Base-by-base conservation (phyloP, 129 eudicot genomes). In the Arctium lappa region DNA sequence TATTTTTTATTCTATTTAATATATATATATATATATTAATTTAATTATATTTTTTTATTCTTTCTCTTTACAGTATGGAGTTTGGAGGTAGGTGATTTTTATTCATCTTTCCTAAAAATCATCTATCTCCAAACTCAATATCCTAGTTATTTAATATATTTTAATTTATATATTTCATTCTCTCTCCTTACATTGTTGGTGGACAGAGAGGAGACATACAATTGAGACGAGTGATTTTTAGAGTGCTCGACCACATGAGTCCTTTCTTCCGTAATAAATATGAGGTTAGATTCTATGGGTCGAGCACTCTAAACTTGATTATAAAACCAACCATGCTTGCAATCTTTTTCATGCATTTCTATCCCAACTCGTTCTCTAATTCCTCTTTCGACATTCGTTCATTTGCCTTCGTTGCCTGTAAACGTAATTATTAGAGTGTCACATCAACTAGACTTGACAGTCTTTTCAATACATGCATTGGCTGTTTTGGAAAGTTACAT, bases 321-420 rank as follows among this genome's bases (percentile, higher is more conserved):
- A 15, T 56, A 1, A 56, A 56, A 16, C 27, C 27, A 15, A 56
- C 27, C 18, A 56, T n/a, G 27, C 18, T 56, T 56, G 63, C 5
- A 15, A 48, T 1, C 5, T 3, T 53, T 16, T 56, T 56, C 6
- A 6, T n/a, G 65, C 68, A 60, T 60, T 60, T 60, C 68, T 60
- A 60, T 16, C 29, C 2, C 2, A 30, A 18, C 75, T 29, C 42
- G 66, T 46, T 68, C 11, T 18, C 34, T 40, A 48, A 70, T 22
- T 29, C 72, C 63, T 50, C 80, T 40, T 83, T 79, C 22, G 84
- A 79, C 79, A 88, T 37, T 37, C 88, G 88, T 32, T 86, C 86
- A 36, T 72, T 80, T 13, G 89, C 91, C 76, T 62, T 73, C 1
- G 44, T 74, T 44, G 90, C 91, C 94, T 90, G 87, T 75, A 83